Conservation (phyloP, 2,329 filamentous ascomycete species). For the Venturia aucupariae region DNA sequence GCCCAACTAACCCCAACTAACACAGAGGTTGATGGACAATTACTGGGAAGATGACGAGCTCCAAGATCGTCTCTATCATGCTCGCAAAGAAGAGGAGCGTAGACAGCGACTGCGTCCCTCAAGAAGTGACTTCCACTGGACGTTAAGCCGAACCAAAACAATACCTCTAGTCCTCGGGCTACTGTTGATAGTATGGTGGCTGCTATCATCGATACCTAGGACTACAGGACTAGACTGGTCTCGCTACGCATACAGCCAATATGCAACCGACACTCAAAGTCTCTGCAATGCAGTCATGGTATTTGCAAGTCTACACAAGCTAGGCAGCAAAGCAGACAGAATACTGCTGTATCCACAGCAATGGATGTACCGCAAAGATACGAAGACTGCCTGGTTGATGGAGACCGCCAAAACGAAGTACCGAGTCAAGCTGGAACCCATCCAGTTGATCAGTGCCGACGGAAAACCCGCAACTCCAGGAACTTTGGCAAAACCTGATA, state of each 20-base stretch:
- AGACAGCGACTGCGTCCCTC: neutral
- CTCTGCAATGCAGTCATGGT: constrained; percentile 37
- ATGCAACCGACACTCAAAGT: constrained; percentile 33
- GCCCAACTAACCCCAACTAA: too few relatives aligned
- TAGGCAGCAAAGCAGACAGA: constrained; percentile 37
- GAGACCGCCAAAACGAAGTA: constrained; percentile 12
- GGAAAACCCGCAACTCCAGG: constrained; percentile 9
- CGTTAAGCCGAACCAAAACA: neutral
- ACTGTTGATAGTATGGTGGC: constrained; percentile 6
- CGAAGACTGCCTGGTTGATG: constrained; percentile 7
- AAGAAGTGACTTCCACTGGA: neutral
- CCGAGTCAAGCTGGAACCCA: constrained; percentile 11
- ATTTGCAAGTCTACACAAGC: constrained; percentile 33
- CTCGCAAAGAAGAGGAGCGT: constrained; percentile 5
- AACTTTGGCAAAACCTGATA: constrained; percentile 6
- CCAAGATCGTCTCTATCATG: constrained; percentile 13
- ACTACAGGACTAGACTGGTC: constrained; percentile 27
- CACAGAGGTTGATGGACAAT: neutral
- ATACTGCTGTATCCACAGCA: constrained; percentile 37
- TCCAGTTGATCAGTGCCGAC: constrained; percentile 10
- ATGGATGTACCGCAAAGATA: constrained; percentile 21
- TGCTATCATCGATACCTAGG: constrained; percentile 13
- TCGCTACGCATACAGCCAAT: constrained; percentile 34
- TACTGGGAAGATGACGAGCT: constrained; percentile 14
- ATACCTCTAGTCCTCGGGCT: constrained; percentile 1